Base-by-base conservation (phyloP, 164 flowering plant genomes). In the Liriodendron chinense region DNA sequence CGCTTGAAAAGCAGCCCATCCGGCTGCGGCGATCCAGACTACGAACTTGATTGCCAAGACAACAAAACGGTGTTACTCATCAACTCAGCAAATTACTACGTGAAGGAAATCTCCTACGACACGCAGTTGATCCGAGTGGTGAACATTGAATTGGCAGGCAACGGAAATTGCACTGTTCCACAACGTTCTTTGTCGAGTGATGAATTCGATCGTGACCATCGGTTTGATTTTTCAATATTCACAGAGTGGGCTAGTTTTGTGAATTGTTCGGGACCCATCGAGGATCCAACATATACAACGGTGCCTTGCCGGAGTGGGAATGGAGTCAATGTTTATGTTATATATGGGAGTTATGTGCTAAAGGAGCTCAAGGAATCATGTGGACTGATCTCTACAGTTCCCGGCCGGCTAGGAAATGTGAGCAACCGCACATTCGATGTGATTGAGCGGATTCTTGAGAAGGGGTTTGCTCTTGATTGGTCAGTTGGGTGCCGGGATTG, bases 21-120 rank as follows among this genome's bases (percentile, higher is more conserved):
- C 21, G 16, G 34, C 18, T 47, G 71, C 24, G 71, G 71, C 9
- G 71, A 69, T 34, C 56, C 53, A 21, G 71, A 47, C 24, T 69
- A 69, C 57, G 71, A 69, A 47, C 71, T 69, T 24, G 24, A 43
- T 7, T 69, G 71, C 56, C 47, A 69, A 9, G n/a, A n/a, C 7
- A 69, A 69, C 71, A 69, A 47, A 5, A 69, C 71, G 13, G 48
- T 69, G 2, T 8, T 69, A 13, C 1, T 9, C 13, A 10, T 69
- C 71, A 14, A 69, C 34, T 16, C 56, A 18, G 71, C 22, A 1
- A 69, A 47, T 20, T 69, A 69, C 71, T 48, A 69, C 21, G 71
- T 69, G 24, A 47, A 69, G 23, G 22, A 69, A 10, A 69, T 69
- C 13, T 47, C 49, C 23, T 69, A 69, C 24, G 56, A 69, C 23